phyloP scores from a whole-genome alignment of 192 early-diverging fungal genomes.

The Coemansia aciculifera region DNA sequence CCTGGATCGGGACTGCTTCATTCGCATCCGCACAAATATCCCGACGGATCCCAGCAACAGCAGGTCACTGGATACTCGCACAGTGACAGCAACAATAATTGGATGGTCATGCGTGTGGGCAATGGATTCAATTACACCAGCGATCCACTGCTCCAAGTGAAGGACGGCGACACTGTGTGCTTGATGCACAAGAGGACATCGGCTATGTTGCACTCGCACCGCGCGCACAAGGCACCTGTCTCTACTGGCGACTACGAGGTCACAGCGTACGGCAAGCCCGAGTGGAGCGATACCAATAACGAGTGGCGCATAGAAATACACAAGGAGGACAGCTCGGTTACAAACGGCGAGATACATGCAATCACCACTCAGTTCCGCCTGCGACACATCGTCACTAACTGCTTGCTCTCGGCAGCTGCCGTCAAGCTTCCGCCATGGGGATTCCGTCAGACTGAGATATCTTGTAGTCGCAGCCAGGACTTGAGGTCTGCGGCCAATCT shows the following conservation, averaged over 20 bases:
- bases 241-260: conserved; percentile 69
- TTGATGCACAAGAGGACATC: conserved; percentile 67
- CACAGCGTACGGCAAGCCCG: conserved; percentile 59
- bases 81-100: conserved; percentile 73
- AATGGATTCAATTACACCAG: conserved; percentile 43
- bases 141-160: conserved; percentile 57
- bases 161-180: conserved; percentile 76
- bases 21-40: conserved; percentile 65
- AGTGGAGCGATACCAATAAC: conserved; percentile 70
- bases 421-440: conserved; percentile 84
- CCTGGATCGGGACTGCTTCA: conserved; percentile 56
- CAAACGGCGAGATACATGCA: conserved; percentile 55
- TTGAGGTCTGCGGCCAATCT: conserved; percentile 50
- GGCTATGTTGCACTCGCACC: conserved; percentile 63
- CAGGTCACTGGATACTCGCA: conserved; percentile 88
- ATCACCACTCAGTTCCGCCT: conserved; percentile 70
- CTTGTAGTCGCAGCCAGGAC: conserved; percentile 79
- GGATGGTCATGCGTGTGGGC: conserved; percentile 46
- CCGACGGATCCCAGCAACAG: conserved; percentile 68
- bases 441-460: conserved; percentile 83
- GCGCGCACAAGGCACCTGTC: conserved; percentile 58
- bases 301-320: conserved; percentile 61
- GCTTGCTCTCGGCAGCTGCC: conserved; percentile 73
- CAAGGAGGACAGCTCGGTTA: conserved; percentile 47
- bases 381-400: conserved; percentile 72